phyloP scores from a whole-genome alignment of 441 rosid genomes.

The Breynia disticha region DNA sequence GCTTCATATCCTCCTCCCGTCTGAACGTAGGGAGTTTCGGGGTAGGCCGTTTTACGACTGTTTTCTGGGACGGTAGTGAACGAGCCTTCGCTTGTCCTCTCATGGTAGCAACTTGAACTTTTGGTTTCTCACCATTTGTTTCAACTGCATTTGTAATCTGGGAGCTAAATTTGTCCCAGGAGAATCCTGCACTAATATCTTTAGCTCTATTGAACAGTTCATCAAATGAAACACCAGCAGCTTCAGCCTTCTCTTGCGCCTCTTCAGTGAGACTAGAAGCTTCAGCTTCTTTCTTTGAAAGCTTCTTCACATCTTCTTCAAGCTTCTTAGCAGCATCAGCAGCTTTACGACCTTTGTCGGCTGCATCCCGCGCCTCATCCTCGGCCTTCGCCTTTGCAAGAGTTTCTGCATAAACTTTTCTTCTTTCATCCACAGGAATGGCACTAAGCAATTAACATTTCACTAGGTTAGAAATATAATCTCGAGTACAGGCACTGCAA shows the following conservation, averaged over 20 bases:
- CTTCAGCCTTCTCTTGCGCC: slow-evolving; percentile 50
- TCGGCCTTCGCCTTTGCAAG: slow-evolving; percentile 63
- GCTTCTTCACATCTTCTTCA: slow-evolving; percentile 44
- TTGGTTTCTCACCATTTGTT: slow-evolving; percentile 29
- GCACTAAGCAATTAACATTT: slow-evolving; percentile 27
- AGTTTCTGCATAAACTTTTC: slow-evolving; percentile 56
- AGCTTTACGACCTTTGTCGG: slow-evolving; percentile 52
- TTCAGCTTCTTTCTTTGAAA: slow-evolving; percentile 40
- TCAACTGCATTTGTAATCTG: slow-evolving; percentile 51
- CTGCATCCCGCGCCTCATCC: slow-evolving; percentile 50
- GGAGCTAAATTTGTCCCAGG: slow-evolving; percentile 64
- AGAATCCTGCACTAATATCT: slow-evolving; percentile 50
- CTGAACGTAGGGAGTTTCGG: slow-evolving; percentile 18
- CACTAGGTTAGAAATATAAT: slow-evolving; percentile 1
- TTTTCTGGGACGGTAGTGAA: slow-evolving; percentile 49
- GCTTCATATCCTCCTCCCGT: slow-evolving; percentile 17
- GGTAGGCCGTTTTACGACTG: slow-evolving; percentile 35
- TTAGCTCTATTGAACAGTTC: slow-evolving; percentile 53
- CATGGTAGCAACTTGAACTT: slow-evolving; percentile 71
- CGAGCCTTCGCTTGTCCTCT: slow-evolving; percentile 86
- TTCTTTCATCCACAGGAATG: slow-evolving; percentile 83
- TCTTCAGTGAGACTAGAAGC: slow-evolving; percentile 53
- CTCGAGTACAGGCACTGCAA: not conserved
- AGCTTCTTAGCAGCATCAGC: slow-evolving; percentile 41
- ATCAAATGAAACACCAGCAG: slow-evolving; percentile 40